Evolutionary conservation across 169 alveolate genomes (phyloP), one percentile per base, ranked within the genome.

Genomic region (Plasmodium fragile): DNA sequence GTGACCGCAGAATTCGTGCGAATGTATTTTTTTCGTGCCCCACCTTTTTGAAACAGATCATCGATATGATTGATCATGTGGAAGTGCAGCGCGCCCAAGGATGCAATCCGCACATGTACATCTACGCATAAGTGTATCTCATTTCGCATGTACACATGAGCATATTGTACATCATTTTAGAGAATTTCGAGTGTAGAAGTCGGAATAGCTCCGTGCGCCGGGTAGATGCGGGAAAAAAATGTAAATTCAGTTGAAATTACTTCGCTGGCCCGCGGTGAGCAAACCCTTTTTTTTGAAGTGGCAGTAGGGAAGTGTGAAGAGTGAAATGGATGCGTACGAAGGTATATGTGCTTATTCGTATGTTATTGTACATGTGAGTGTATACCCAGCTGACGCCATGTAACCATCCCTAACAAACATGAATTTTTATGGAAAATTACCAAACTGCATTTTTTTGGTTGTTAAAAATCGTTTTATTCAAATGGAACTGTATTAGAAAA

Each of bases 341-440:
- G 39, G 32, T 22, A 82, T 82, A 82, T 82, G 18, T 82, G 73
- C 73, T 16, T 82, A 82, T 34, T n/a, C 49, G 49, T 34, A 82
- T 82, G 65, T 25, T 32, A 65, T 2, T 34, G 11, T 34, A 72
- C 41, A 72, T 72, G 52, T 11, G 59, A 49, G 22, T 49, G 59
- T 13, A 49, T 49, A 22, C 59, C 59, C 22, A 49, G 1, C 59
- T 49, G 59, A 1, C 59, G 59, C 59, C 7, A 28, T 72, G 41
- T 34, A 72, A 28, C 22, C 18, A 25, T 34, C 18, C 41, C 2
- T 28, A 72, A 39, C n/a, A 41, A 80, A 45, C 22, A 80, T 81
- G 79, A 52, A 49, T 30, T 73, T 89, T 89, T 89, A 89, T 89
- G 94, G 94, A 77, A 89, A 89, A 78, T 78, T 89, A 89, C 52